Conservation (phyloP, 139 green algal species). For the Medakamo hakoo region DNA sequence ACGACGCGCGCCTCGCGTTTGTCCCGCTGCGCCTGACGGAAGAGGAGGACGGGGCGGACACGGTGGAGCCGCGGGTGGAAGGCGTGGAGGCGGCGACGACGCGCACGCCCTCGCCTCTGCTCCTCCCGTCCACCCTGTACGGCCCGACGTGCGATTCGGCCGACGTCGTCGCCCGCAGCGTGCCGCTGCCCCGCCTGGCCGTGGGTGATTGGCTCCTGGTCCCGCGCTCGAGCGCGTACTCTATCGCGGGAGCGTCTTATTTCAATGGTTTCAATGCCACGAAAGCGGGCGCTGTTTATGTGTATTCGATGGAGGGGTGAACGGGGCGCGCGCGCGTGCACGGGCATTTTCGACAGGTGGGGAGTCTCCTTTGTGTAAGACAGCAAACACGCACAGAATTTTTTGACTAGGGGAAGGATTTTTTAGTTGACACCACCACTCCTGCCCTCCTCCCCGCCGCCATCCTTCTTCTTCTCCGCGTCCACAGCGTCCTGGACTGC, state of each 20-base stretch:
- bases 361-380: too few species aligned
- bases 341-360: too few species aligned
- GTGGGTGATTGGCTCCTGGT: constrained; percentile 80
- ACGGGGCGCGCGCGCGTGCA: too few species aligned
- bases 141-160: constrained; percentile 74
- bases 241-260: constrained; percentile 48
- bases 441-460: not conserved
- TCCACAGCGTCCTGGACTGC: not conserved
- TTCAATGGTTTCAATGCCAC: constrained; percentile 50
- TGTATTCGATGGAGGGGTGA: too few species aligned
- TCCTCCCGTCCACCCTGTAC: constrained; percentile 54
- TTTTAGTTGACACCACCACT: not conserved
- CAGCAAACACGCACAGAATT: too few species aligned
- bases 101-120: too few species aligned
- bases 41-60: too few species aligned
- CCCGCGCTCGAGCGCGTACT: constrained; percentile 77
- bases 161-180: constrained; percentile 60
- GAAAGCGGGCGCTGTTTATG: too few species aligned
- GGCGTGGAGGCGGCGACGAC: too few species aligned
- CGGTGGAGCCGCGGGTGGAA: too few species aligned
- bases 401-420: too few species aligned
- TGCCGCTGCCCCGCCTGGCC: constrained; percentile 53
- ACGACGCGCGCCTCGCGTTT: constrained; percentile 34
- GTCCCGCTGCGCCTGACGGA: constrained; percentile 19
- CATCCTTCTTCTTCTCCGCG: not conserved